Evolutionary conservation across 2,329 filamentous ascomycete genomes (phyloP).

Genomic region (Biscogniauxia marginata): DNA sequence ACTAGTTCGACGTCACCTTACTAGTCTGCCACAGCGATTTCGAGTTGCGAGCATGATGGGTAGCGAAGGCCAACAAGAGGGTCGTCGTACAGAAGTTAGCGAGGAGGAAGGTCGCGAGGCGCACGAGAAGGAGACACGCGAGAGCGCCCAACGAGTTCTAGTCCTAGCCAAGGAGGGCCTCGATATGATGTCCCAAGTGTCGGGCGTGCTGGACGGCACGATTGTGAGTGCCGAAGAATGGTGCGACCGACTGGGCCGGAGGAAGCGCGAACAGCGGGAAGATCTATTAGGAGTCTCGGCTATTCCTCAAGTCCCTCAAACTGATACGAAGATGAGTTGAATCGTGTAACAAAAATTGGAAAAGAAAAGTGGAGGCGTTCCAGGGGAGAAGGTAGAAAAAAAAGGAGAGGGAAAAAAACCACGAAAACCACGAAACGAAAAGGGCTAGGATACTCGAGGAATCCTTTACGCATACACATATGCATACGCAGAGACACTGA

Average conservation of each 20-base stretch:
- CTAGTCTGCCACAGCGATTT: constrained; percentile 81
- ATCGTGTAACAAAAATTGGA: constrained; percentile 10
- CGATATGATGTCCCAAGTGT: constrained; percentile 93
- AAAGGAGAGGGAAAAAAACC: constrained; percentile 20
- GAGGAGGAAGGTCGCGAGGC: constrained; percentile 37
- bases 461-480: neutral
- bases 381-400: constrained; percentile 3
- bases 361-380: constrained; percentile 18
- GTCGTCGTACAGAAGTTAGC: constrained; percentile 21
- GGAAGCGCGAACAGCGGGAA: constrained; percentile 34
- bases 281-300: constrained; percentile 20
- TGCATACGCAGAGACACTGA: constrained; percentile 5
- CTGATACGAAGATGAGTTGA: constrained; percentile 27
- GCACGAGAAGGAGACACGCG: constrained; percentile 44
- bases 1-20: constrained; percentile 80
- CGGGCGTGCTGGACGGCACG: constrained; percentile 81
- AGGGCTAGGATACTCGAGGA: constrained; percentile 2
- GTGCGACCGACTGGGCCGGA: constrained; percentile 73
- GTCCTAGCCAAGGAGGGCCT: constrained; percentile 86
- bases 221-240: constrained; percentile 88
- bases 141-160: constrained; percentile 73
- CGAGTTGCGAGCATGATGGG: constrained; percentile 62
- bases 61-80: constrained; percentile 31
- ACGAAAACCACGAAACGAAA: constrained; percentile 17
- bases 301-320: constrained; percentile 14